Base-by-base conservation (phyloP, 495 filamentous ascomycete species). In the Aspergillus sclerotioniger region DNA sequence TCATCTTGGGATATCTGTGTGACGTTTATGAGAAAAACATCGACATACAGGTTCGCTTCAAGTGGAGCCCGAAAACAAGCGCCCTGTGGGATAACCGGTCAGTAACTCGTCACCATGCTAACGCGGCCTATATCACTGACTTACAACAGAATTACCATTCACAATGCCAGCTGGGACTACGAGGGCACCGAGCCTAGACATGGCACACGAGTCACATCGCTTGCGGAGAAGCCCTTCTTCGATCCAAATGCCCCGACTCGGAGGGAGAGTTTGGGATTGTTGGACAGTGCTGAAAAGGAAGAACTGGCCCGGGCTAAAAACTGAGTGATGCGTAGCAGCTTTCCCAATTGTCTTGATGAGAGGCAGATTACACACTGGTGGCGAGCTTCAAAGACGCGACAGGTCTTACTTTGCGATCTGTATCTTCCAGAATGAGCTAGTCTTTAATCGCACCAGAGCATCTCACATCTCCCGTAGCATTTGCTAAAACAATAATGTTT, bases 81-180 rank as follows among this genome's bases (percentile, higher is more conserved):
- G 85, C 80, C 1, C 69, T 88, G 16, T 87, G 84, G 84, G 84
- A 88, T 68, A 87, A 87, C 61, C 71, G 81, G 81, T 84, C 35
- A 69, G 76, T 68, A 16, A 19, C 37, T 51, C 19, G 45, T 5
- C 31, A 12, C 13, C 33, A 13, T 35, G 4, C 12, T 46, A 29
- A 17, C 25, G 8, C n/a, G 7, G 16, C 5, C 12, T 2, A 32
- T 25, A 32, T 10, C 8, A 28, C 52, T 56, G 16, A 59, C 62
- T 37, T 51, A 50, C 50, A 39, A 8, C 48, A 86, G 85, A 44
- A 85, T 88, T 44, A 87, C 84, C 0, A 87, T 87, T 28, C 84
- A 88, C 60, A 87, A 85, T 56, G 84, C 84, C 0, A 83, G 78
- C 63, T 88, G 84, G 84, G 85, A 88, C 56, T 87, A 87, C 67